Evolutionary conservation across 768 basidiomycete genomes (phyloP), one percentile per base, ranked within the genome.

Genomic region (Suillus placidus): DNA sequence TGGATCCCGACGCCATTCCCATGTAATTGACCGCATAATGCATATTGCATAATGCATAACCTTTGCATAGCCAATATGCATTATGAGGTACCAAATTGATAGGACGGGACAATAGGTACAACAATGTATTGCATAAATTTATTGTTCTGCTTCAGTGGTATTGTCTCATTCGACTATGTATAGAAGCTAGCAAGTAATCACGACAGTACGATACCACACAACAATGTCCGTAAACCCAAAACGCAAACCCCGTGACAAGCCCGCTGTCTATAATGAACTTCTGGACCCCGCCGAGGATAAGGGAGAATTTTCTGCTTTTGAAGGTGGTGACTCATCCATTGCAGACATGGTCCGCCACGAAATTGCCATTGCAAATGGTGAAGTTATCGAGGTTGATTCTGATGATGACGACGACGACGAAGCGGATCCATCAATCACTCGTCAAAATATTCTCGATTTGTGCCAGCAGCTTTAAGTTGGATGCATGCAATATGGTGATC

Each of bases 271-370:
- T 23, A 18, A 37, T 4, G 12, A 37, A 37, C 37, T 37, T 37
- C 4, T 37, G 37, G 37, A 37, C 37, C 37, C 37, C 3, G 56
- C 49, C n/a, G 67, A 66, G 43, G 74, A 75, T 49, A 8, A 23
- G 40, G 61, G 61, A 26, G 45, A 62, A 45, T 52, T 42, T 14
- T 26, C 2, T 42, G 58, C 10, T 63, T 57, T 0, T 43, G 0
- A 0, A 51, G 64, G 61, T 61, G 60, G 51, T 52, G 45, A 56
- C 38, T 16, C 32, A 49, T 49, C 40, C 18, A 65, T 61, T 65
- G 42, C 64, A 54, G 38, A 61, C 9, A 14, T 20, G 16, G 64
- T 62, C 30, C 37, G 20, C 16, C 37, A 18, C 7, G 38, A 66
- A 38, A 52, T 49, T 32, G 62, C 62, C 18, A n/a, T 35, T 7